A percentile compares a stretch with the other conserved stretches of the same genome.
These are phyloP conservation scores for Geotrichum siamense DNA, from an alignment of 1,139 yeast genomes.

Conservation along the genomic window DNA sequence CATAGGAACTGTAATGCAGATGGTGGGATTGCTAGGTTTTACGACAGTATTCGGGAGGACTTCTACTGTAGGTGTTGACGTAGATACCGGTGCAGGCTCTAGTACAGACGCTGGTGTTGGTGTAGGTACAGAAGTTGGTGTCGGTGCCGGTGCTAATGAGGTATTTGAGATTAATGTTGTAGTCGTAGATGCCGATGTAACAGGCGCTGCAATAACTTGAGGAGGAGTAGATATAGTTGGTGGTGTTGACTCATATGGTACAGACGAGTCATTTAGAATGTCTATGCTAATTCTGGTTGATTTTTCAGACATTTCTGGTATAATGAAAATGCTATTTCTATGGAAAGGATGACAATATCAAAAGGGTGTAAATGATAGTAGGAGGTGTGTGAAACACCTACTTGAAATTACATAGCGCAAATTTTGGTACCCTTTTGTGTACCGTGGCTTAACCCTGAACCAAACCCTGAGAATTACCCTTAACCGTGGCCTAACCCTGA, in stretches of 20 bases:
- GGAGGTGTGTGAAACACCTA: too few relatives aligned
- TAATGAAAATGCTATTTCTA: too few relatives aligned
- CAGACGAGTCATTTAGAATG: conserved; percentile 13
- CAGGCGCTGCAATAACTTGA: background rate
- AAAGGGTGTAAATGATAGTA: too few relatives aligned
- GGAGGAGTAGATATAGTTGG: conserved; percentile 6
- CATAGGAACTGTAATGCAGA: background rate
- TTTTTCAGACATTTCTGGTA: too few relatives aligned
- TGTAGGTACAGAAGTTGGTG: background rate
- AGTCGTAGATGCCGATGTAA: conserved; percentile 4
- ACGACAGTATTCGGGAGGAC: background rate
- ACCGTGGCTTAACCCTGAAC: too few relatives aligned
- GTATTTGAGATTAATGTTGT: conserved; percentile 7
- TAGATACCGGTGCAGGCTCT: background rate
- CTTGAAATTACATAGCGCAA: too few relatives aligned
- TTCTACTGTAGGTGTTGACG: background rate
- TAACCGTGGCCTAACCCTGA: too few relatives aligned
- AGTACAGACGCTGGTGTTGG: background rate
- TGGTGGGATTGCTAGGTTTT: background rate
- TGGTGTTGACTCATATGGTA: background rate
- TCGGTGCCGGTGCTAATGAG: conserved; percentile 3
- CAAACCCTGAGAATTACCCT: too few relatives aligned
- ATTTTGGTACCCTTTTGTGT: too few relatives aligned
- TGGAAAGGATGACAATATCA: too few relatives aligned
- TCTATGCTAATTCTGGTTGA: conserved; percentile 15